A percentile compares a stretch with the other conserved stretches of the same genome.
phyloP scores from a whole-genome alignment of 352 stramenopile genomes.

The Phytophthora agathidicida region DNA sequence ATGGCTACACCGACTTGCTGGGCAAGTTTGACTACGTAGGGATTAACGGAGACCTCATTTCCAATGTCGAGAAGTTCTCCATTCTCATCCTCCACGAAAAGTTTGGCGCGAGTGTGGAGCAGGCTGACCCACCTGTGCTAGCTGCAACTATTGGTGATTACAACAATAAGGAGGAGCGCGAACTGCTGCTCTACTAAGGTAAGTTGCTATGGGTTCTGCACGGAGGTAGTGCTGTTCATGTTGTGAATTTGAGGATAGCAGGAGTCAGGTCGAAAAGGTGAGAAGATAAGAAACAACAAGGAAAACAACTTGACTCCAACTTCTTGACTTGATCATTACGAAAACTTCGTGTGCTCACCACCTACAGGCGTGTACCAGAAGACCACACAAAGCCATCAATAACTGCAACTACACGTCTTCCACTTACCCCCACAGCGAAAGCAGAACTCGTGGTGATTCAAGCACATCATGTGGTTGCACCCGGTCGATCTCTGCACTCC shows the following conservation, averaged over 20 bases:
- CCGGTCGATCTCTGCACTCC: conserved; percentile 56
- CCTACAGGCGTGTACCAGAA: too few species aligned
- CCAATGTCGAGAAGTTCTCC: conserved; percentile 70
- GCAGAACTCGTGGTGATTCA: conserved; percentile 73
- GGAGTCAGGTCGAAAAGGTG: too few species aligned
- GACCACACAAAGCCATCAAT: not conserved
- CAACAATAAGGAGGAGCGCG: conserved; percentile 24
- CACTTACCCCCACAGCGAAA: conserved; percentile 41
- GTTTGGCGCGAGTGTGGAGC: conserved; percentile 50
- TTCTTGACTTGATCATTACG: too few species aligned
- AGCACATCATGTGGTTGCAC: conserved; percentile 68
- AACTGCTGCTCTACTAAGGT: conserved; percentile 41
- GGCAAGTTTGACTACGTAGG: conserved; percentile 78
- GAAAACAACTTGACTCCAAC: too few species aligned
- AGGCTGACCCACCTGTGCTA: conserved; percentile 49
- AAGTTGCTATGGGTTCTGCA: not conserved
- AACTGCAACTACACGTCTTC: conserved; percentile 48
- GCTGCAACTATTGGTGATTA: conserved; percentile 39
- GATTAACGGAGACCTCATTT: conserved; percentile 86
- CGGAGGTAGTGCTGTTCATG: too few species aligned
- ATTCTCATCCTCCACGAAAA: conserved; percentile 55
- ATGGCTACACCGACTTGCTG: conserved; percentile 80
- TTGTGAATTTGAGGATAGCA: too few species aligned
- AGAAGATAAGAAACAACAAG: not conserved
- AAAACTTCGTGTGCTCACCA: conserved; percentile 3